A percentile compares a stretch with the other conserved stretches of the same genome.
Conservation (phyloP, 108 stramenopile species). For the Cyclostephanos invisitatus region DNA sequence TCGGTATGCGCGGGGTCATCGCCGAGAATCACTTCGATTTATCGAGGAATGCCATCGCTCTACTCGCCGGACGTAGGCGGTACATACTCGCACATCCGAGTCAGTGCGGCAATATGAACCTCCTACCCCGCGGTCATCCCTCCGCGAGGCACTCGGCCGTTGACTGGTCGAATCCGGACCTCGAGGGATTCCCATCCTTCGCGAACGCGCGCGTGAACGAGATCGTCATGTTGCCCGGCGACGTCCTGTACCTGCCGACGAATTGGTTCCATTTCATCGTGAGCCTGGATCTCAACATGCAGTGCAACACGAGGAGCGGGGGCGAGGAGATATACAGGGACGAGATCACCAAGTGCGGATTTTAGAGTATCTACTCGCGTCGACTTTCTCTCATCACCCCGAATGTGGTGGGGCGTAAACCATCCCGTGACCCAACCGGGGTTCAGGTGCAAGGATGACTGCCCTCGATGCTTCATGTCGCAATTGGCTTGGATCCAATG, state of each 20-base stretch:
- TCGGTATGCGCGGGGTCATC: constrained; percentile 93
- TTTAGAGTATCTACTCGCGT: constrained; percentile 15
- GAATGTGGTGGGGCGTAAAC: not conserved
- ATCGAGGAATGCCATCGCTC: constrained; percentile 86
- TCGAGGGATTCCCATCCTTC: constrained; percentile 71
- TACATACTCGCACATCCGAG: constrained; percentile 93
- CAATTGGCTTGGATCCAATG: not conserved
- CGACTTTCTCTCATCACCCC: too few species aligned
- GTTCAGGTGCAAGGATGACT: not conserved
- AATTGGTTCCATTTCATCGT: constrained; percentile 97
- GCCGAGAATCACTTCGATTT: constrained; percentile 94
- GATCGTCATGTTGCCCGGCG: constrained; percentile 93
- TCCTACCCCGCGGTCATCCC: constrained; percentile 85
- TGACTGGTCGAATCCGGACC: constrained; percentile 91
- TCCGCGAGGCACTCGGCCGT: constrained; percentile 80
- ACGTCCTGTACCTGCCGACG: constrained; percentile 94
- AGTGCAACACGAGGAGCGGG: constrained; percentile 96
- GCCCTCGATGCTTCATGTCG: not conserved
- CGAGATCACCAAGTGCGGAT: constrained; percentile 53
- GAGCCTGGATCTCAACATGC: constrained; percentile 90
- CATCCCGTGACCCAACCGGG: not conserved
- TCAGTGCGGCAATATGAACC: constrained; percentile 84
- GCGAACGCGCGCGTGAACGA: constrained; percentile 76
- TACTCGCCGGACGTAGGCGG: constrained; percentile 77
- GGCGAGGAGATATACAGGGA: constrained; percentile 45